Evolutionary conservation across 768 basidiomycete species (phyloP).

Genomic region (Cubamyces lactineus): DNA sequence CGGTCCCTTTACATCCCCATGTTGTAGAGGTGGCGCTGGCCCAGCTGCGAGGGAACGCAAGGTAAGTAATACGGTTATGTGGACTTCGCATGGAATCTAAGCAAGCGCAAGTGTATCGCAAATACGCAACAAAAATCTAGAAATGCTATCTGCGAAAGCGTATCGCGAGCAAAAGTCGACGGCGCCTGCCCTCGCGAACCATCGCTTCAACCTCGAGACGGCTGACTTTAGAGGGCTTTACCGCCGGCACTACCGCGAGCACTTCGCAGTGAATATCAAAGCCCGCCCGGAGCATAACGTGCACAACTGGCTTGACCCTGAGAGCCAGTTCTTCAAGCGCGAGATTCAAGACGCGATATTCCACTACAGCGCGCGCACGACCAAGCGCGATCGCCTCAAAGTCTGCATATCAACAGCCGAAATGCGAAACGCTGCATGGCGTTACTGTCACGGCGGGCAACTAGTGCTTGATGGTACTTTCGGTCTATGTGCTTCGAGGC

Average conservation of each 20-base stretch:
- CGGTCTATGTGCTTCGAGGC: slow-evolving; percentile 24
- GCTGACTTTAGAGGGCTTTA: too few species aligned
- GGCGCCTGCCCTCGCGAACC: too few species aligned
- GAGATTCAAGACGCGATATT: slow-evolving; percentile 29
- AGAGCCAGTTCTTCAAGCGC: slow-evolving; percentile 24
- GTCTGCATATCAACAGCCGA: slow-evolving; percentile 37
- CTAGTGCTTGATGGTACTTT: slow-evolving; percentile 26
- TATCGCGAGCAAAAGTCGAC: too few species aligned
- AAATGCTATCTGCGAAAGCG: too few species aligned
- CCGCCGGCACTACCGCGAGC: too few species aligned
- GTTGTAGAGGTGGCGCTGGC: slow-evolving; percentile 32
- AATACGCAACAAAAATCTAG: too few species aligned
- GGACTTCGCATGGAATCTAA: too few species aligned
- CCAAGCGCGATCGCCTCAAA: slow-evolving; percentile 32
- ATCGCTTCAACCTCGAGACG: too few species aligned
- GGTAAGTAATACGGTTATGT: too few species aligned
- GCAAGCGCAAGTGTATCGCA: too few species aligned
- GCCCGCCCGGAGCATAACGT: slow-evolving; percentile 26
- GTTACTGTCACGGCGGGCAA: slow-evolving; percentile 23
- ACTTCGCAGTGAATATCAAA: neutral
- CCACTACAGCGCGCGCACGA: slow-evolving; percentile 30
- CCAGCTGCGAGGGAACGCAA: slow-evolving; percentile 5
- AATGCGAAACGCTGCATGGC: slow-evolving; percentile 30
- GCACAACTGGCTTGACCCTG: slow-evolving; percentile 30
- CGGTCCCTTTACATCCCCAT: slow-evolving; percentile 38